Evolutionary conservation across 768 basidiomycete species (phyloP).

Genomic region (Brasilioporus rufonigricans): DNA sequence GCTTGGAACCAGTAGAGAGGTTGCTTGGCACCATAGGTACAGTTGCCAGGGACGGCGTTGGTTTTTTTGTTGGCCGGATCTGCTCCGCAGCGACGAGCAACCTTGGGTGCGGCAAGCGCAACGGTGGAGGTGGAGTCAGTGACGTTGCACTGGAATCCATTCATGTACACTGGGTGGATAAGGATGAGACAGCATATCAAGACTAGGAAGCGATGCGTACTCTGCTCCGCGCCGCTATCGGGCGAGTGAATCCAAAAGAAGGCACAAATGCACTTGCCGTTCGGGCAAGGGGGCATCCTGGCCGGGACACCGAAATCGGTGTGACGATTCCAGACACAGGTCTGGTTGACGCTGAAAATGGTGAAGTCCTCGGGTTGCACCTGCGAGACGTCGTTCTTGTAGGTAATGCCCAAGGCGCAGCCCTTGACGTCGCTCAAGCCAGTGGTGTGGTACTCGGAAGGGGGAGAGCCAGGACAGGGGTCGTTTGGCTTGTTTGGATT

Average conservation of each 20-base stretch:
- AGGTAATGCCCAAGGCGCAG: constrained; percentile 74
- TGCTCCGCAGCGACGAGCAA: constrained; percentile 64
- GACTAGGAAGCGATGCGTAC: constrained; percentile 32
- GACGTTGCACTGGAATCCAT: constrained; percentile 66
- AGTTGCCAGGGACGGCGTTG: constrained; percentile 52
- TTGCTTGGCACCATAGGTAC: constrained; percentile 70
- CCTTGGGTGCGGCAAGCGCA: constrained; percentile 50
- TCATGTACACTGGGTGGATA: constrained; percentile 59
- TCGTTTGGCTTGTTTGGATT: constrained; percentile 46
- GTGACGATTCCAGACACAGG: constrained; percentile 69
- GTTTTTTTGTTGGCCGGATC: constrained; percentile 48
- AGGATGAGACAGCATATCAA: not conserved
- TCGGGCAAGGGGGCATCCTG: constrained; percentile 65
- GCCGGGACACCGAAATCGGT: constrained; percentile 69
- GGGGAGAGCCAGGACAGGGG: constrained; percentile 47
- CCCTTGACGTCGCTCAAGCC: constrained; percentile 55
- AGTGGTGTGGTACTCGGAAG: constrained; percentile 52
- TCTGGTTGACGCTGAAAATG: constrained; percentile 73
- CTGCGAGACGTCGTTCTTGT: constrained; percentile 55
- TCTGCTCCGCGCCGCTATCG: constrained; percentile 62
- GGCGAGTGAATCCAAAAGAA: constrained; percentile 73
- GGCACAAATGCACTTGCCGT: constrained; percentile 63
- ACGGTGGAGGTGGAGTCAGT: constrained; percentile 51
- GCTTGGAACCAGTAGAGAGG: constrained; percentile 70
- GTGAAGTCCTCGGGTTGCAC: constrained; percentile 69